Evolutionary conservation across 371 early-diverging fungal genomes (phyloP).

Genomic region (Umbelopsis sp.): DNA sequence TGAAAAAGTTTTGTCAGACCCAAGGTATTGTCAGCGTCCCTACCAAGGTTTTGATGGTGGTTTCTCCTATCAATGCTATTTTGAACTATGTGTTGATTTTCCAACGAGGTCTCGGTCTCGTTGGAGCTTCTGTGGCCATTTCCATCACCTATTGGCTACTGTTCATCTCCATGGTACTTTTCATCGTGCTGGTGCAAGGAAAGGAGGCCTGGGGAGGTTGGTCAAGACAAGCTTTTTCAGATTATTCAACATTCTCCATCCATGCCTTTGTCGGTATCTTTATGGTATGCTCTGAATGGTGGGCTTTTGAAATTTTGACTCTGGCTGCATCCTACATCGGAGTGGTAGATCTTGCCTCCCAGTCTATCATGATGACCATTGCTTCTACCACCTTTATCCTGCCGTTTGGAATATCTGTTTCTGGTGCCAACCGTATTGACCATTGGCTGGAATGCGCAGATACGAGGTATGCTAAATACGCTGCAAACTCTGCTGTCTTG

Average conservation of each 20-base stretch:
- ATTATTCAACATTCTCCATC: conserved; percentile 38
- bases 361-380: conserved; percentile 59
- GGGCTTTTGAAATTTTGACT: conserved; percentile 54
- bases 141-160: conserved; percentile 50
- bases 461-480: conserved; percentile 29
- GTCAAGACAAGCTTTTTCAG: conserved; percentile 47
- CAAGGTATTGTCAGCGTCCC: conserved; percentile 64
- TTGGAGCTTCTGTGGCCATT: conserved; percentile 64
- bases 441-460: conserved; percentile 38
- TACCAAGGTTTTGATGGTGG: conserved; percentile 45
- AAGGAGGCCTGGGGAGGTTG: conserved; percentile 59
- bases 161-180: conserved; percentile 37
- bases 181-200: conserved; percentile 45
- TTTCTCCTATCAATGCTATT: conserved; percentile 52
- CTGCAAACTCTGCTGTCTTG: conserved; percentile 31
- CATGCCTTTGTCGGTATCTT: conserved; percentile 56
- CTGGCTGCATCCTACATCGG: conserved; percentile 58
- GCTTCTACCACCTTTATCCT: conserved; percentile 51
- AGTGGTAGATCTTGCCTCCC: conserved; percentile 59
- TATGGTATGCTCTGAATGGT: conserved; percentile 63
- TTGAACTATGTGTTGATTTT: conserved; percentile 56
- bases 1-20: conserved; percentile 54
- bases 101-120: conserved; percentile 49
- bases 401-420: conserved; percentile 44
- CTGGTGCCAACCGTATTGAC: conserved; percentile 55